Base-by-base conservation (phyloP, 371 early-diverging fungal genomes). In the Lichtheimia ramosa region DNA sequence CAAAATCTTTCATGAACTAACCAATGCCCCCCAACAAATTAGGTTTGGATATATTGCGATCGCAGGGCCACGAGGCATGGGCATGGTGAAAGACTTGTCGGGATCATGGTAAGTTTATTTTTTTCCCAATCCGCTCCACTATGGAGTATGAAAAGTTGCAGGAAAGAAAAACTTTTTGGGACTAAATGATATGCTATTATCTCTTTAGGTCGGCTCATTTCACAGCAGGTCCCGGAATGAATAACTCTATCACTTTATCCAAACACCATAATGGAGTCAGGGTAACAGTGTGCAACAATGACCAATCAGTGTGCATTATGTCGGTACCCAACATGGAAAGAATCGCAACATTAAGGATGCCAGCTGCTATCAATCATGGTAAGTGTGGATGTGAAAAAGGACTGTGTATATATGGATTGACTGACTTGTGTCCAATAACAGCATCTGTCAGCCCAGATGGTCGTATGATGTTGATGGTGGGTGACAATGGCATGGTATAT, bases 281-380 rank as follows among this genome's bases (percentile, higher is more conserved):
- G 49, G 52, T 94, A 40, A 68, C 91, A 18, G 85, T 94, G 16
- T 91, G 94, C 75, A 96, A 93, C 73, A 96, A 95, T 65, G 96
- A 96, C 66, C 86, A 92, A 65, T 92, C 90, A 5, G 90, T 96
- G 68, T 91, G 90, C 70, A 81, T 93, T 14, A 89, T 84, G 58
- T 73, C 86, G 3, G 67, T 94, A 7, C 90, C 92, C 0, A 78
- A 68, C 39, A 76, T 93, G 59, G 78, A 86, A 43, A 79, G 83
- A 13, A 61, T 92, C n/a, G 64, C 83, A 3, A 83, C 71, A 12
- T 73, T 96, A 10, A 62, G 75, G 15, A 72, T 92, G 13, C 90
- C 92, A 0, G 86, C 89, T 2, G 88, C 92, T 14, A 91, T 94
- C 51, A 93, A 93, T 72, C 84, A 89, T 57, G 71, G 87, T 86